phyloP scores from a whole-genome alignment of 768 basidiomycete species.

The Kwoniella bestiolae region DNA sequence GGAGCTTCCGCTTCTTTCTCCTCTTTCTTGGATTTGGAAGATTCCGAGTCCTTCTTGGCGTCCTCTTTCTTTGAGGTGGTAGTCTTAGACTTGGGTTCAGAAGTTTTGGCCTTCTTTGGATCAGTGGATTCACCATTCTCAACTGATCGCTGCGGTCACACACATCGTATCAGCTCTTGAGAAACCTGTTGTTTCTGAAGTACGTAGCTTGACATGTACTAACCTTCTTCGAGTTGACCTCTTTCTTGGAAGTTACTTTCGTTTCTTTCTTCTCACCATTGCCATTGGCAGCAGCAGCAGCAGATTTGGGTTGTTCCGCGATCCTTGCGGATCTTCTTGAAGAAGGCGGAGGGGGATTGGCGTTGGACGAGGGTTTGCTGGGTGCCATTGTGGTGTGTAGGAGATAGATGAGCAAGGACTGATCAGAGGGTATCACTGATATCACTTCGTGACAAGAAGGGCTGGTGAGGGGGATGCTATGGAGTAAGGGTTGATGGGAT shows the following conservation, averaged over 20 bases:
- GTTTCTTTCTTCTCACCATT: slow-evolving; percentile 8
- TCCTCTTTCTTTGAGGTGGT: slow-evolving; percentile 33
- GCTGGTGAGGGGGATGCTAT: neutral
- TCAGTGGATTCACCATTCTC: neutral
- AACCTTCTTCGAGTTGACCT: slow-evolving; percentile 39
- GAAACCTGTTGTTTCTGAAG: slow-evolving; percentile 6
- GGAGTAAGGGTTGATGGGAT: no score
- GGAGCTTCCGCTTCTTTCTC: slow-evolving; percentile 50
- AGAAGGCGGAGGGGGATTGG: slow-evolving; percentile 11
- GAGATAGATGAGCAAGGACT: neutral
- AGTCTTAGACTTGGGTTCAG: slow-evolving; percentile 30
- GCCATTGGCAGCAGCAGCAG: neutral
- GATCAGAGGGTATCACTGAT: neutral
- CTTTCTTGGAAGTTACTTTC: slow-evolving; percentile 31
- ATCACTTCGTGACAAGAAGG: neutral
- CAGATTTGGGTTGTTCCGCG: slow-evolving; percentile 16
- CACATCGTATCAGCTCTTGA: slow-evolving; percentile 34
- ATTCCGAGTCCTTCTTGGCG: no score
- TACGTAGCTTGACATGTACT: slow-evolving; percentile 16
- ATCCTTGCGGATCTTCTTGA: slow-evolving; percentile 18
- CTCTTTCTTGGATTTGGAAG: slow-evolving; percentile 17
- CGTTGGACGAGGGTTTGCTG: slow-evolving; percentile 10
- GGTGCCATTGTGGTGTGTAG: slow-evolving; percentile 18
- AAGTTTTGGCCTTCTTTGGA: slow-evolving; percentile 30
- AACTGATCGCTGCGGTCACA: neutral